A percentile compares a stretch with the other conserved stretches of the same genome.
These are phyloP conservation scores for Avicennia marina DNA, from an alignment of 257 asterid genomes.

Conservation along the genomic window DNA sequence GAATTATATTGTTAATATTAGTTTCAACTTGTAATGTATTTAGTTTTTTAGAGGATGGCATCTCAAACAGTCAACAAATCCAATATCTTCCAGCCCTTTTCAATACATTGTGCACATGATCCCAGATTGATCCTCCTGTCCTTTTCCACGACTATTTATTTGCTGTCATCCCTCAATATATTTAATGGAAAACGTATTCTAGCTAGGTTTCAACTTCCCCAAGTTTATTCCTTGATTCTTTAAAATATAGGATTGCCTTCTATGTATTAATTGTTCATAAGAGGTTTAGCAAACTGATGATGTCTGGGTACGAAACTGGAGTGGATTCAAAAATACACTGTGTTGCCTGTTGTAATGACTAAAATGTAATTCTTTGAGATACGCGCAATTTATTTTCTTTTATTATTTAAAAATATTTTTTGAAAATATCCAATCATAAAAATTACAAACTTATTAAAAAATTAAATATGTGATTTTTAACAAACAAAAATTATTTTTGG, in stretches of 20 bases:
- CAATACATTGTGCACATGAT: constrained; percentile 37
- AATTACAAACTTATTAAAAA: too few relatives aligned
- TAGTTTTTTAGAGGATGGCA: too few relatives aligned
- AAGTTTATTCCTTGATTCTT: not conserved
- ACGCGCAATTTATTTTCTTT: too few relatives aligned
- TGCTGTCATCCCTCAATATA: constrained; percentile 15
- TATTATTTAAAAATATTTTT: too few relatives aligned
- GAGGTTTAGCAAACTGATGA: not conserved
- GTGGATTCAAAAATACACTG: not conserved
- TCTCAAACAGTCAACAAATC: constrained; percentile 31
- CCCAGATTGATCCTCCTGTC: constrained; percentile 38
- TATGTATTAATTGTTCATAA: too few relatives aligned
- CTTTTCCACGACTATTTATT: not conserved
- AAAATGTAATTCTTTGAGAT: not conserved
- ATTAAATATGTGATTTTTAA: too few relatives aligned
- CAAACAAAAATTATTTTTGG: too few relatives aligned
- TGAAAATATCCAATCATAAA: too few relatives aligned
- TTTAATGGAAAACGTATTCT: constrained; percentile 1
- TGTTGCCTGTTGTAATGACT: not conserved
- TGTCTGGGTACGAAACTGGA: not conserved
- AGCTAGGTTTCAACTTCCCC: constrained; percentile 6
- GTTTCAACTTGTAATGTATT: not conserved
- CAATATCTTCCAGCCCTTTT: constrained; percentile 20
- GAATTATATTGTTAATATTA: not conserved
- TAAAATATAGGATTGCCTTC: not conserved